phyloP scores from a whole-genome alignment of 2,329 filamentous ascomycete genomes.

The Colletotrichum sp. region DNA sequence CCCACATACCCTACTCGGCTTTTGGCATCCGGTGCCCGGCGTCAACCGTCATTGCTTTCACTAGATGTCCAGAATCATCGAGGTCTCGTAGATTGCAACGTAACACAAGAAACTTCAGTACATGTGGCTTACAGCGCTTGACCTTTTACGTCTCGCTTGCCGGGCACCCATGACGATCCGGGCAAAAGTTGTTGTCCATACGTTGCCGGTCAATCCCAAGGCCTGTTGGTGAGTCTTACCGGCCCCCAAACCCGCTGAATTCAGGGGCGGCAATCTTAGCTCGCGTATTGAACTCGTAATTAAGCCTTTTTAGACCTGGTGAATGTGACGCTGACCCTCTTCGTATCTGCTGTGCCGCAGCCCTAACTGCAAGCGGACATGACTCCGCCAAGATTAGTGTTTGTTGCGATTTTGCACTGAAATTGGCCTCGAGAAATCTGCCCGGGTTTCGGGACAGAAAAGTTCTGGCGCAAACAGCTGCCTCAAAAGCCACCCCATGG shows the following conservation, averaged over 20 bases:
- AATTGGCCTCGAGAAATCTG: background rate
- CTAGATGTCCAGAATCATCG: background rate
- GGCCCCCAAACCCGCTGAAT: background rate
- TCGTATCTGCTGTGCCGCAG: background rate
- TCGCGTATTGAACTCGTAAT: background rate
- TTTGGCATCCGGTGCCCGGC: background rate
- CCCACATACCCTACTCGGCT: background rate
- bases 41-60: background rate
- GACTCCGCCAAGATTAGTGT: background rate
- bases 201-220: background rate
- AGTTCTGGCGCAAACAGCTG: background rate
- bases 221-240: background rate
- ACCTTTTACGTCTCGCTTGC: background rate
- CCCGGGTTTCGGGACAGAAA: background rate
- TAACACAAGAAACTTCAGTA: background rate
- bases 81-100: background rate
- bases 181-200: background rate
- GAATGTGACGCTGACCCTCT: background rate
- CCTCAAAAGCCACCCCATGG: background rate
- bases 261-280: background rate
- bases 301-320: background rate
- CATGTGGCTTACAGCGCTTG: background rate
- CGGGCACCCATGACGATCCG: background rate
- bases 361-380: background rate
- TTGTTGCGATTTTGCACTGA: background rate